These are phyloP conservation scores for Candida arabinofermentans DNA, from an alignment of 805 yeast genomes.

Conservation along the genomic window DNA sequence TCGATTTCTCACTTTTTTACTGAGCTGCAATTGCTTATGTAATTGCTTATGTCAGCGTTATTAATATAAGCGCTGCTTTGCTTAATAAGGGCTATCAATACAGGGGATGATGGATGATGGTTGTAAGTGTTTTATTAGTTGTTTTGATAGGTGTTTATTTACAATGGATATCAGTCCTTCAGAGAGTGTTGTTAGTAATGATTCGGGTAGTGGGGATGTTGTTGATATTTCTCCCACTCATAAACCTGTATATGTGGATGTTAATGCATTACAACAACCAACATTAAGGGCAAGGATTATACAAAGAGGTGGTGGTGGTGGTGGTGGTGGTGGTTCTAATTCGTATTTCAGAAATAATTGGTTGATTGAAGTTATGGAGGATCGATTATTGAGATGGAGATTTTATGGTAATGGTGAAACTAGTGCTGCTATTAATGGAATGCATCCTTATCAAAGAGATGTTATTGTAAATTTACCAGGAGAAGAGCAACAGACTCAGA, in stretches of 20 bases:
- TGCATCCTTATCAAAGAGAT: slow-evolving; percentile 28
- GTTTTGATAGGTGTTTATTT: too few relatives aligned
- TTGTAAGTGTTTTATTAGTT: too few relatives aligned
- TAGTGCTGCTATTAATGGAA: slow-evolving; percentile 29
- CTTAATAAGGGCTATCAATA: too few relatives aligned
- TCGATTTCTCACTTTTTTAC: too few relatives aligned
- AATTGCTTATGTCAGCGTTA: too few relatives aligned
- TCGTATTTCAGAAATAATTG: slow-evolving; percentile 4
- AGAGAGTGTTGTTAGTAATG: too few relatives aligned
- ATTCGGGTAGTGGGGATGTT: too few relatives aligned
- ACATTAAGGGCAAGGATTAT: neutral
- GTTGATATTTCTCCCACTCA: slow-evolving; percentile 23
- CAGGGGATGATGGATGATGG: too few relatives aligned
- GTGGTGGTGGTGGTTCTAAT: neutral
- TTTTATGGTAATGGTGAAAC: slow-evolving; percentile 22
- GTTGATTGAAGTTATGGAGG: slow-evolving; percentile 32
- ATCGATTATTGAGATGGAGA: slow-evolving; percentile 33
- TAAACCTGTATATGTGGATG: slow-evolving; percentile 16
- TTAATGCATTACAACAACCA: neutral
- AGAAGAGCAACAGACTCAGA: too few relatives aligned
- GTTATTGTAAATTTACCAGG: neutral
- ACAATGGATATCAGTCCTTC: too few relatives aligned
- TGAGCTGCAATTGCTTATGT: too few relatives aligned
- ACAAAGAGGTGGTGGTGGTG: neutral
- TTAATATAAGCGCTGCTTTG: too few relatives aligned